These are phyloP conservation scores for Xylariaceae sp. DNA, from an alignment of 2,329 filamentous ascomycete genomes.

Conservation along the genomic window DNA sequence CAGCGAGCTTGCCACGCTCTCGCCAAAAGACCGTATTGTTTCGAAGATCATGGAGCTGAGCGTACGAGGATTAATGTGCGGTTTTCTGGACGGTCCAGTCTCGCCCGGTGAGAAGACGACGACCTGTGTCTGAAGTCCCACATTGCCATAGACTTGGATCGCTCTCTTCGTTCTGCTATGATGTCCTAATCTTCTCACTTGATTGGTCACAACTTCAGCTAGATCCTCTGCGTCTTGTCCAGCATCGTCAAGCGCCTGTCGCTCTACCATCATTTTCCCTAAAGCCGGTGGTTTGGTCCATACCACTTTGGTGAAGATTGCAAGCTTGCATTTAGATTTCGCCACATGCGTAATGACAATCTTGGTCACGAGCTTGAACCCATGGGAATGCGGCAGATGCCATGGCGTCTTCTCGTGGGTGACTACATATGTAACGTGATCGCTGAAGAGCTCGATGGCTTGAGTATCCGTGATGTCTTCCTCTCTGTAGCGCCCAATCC, in stretches of 20 bases:
- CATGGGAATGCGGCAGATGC: conserved; percentile 78
- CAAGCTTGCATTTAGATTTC: conserved; percentile 88
- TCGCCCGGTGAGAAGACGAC: conserved; percentile 54
- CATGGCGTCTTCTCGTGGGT: conserved; percentile 62
- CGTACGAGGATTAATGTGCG: conserved; percentile 57
- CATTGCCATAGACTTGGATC: conserved; percentile 72
- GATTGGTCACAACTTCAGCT: conserved; percentile 70
- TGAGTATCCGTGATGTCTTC: conserved; percentile 75
- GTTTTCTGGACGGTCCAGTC: conserved; percentile 45
- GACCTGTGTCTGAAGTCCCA: conserved; percentile 64
- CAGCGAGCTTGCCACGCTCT: conserved; percentile 70
- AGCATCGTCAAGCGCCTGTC: conserved; percentile 72
- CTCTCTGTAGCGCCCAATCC: conserved; percentile 58
- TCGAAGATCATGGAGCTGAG: conserved; percentile 69
- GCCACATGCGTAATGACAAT: conserved; percentile 90
- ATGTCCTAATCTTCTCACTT: conserved; percentile 69
- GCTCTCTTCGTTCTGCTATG: conserved; percentile 73
- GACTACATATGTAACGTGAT: conserved; percentile 67
- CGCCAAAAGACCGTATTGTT: conserved; percentile 65
- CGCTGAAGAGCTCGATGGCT: conserved; percentile 76
- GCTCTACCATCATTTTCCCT: conserved; percentile 58
- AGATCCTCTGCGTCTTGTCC: conserved; percentile 69
- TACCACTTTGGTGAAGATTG: conserved; percentile 81
- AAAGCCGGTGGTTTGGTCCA: conserved; percentile 69
- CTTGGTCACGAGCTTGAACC: conserved; percentile 81